phyloP scores from a whole-genome alignment of 768 basidiomycete species.

The Nevesoporus exiguus region DNA sequence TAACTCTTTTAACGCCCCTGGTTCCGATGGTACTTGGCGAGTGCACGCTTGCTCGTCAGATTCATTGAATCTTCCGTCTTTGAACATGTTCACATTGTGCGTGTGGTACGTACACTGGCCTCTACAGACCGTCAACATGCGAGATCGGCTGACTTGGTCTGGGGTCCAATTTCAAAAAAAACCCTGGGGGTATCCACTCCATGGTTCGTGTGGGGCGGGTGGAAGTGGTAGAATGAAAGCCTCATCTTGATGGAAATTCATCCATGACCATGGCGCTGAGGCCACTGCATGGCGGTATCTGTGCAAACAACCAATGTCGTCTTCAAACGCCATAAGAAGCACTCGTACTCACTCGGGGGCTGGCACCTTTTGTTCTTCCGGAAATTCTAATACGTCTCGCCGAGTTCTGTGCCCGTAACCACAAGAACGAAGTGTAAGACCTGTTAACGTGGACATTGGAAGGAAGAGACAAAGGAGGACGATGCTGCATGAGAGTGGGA shows the following conservation, averaged over 20 bases:
- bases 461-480: neutral
- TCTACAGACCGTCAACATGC: constrained; percentile 29
- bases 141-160: constrained; percentile 37
- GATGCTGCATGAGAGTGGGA: neutral
- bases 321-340: neutral
- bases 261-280: constrained; percentile 43
- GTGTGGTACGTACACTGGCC: constrained; percentile 12
- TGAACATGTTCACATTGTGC: constrained; percentile 22
- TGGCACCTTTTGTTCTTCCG: constrained; percentile 26
- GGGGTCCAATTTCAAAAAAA: constrained; percentile 56
- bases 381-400: constrained; percentile 15
- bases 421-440: constrained; percentile 6
- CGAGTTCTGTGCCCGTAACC: neutral
- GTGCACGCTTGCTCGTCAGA: neutral
- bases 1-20: too few species aligned
- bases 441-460: constrained; percentile 13
- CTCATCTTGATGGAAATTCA: constrained; percentile 32
- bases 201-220: constrained; percentile 10
- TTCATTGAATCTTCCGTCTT: constrained; percentile 17
- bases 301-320: constrained; percentile 7
- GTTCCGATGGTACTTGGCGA: too few species aligned
- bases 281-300: constrained; percentile 39
- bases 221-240: constrained; percentile 11
- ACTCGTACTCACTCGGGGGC: constrained; percentile 20
- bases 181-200: constrained; percentile 46